Evolutionary conservation across 352 stramenopile genomes (phyloP).

Genomic region (Phytophthora boehmeriae): DNA sequence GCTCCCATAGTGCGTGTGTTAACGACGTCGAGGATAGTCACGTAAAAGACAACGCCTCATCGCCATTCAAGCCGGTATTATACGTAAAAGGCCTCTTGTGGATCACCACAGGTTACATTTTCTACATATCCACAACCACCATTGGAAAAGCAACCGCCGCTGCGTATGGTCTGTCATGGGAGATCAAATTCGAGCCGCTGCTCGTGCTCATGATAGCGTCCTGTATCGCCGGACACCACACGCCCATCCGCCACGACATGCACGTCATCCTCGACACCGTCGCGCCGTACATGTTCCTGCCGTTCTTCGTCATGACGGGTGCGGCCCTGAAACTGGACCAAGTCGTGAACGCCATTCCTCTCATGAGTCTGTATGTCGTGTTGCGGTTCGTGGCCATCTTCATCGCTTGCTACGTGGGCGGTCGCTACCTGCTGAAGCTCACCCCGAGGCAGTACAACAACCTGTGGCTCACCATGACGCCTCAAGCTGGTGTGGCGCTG

Average conservation of each 20-base stretch:
- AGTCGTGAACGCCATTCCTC: constrained; percentile 57
- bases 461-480: constrained; percentile 74
- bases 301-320: constrained; percentile 80
- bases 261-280: constrained; percentile 70
- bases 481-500: constrained; percentile 64
- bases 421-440: constrained; percentile 63
- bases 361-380: constrained; percentile 68
- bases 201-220: constrained; percentile 72
- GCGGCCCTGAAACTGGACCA: constrained; percentile 69
- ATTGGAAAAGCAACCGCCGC: constrained; percentile 43
- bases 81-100: constrained; percentile 68
- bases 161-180: constrained; percentile 57
- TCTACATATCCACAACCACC: constrained; percentile 58
- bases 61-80: constrained; percentile 34
- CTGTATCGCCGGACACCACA: constrained; percentile 63
- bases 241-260: constrained; percentile 71
- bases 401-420: constrained; percentile 60
- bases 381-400: constrained; percentile 70
- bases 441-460: constrained; percentile 68
- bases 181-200: constrained; percentile 71
- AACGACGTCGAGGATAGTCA: constrained; percentile 25
- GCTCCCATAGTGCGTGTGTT: constrained; percentile 56
- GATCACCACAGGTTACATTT: constrained; percentile 62
- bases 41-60: constrained; percentile 11
- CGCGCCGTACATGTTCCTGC: constrained; percentile 73